These are phyloP conservation scores for Russula sp. DNA, from an alignment of 768 basidiomycete species.

Conservation along the genomic window DNA sequence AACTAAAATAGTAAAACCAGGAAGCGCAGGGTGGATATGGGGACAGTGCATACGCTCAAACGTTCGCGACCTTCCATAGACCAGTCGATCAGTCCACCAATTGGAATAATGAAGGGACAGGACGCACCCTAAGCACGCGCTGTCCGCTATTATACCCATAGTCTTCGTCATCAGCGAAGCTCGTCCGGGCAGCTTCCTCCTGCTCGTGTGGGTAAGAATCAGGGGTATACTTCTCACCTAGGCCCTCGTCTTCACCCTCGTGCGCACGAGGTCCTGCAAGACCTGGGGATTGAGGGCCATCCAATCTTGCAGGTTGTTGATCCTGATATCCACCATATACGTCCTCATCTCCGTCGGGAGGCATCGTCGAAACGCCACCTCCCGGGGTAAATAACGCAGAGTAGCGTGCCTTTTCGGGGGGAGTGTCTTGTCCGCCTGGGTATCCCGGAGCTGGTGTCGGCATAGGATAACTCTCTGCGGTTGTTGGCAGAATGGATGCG, in stretches of 20 bases:
- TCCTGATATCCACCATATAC: constrained; percentile 28
- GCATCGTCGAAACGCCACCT: constrained; percentile 3
- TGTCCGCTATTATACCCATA: constrained; percentile 29
- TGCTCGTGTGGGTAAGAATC: constrained; percentile 10
- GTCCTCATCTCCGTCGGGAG: constrained; percentile 23
- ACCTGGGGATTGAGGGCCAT: constrained; percentile 23
- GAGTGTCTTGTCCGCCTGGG: constrained; percentile 1
- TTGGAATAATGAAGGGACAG: background rate
- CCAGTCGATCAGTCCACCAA: background rate
- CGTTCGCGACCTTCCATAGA: constrained; percentile 16
- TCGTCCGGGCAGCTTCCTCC: constrained; percentile 26
- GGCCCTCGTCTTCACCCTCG: constrained; percentile 8
- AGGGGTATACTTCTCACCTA: background rate
- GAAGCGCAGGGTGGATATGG: background rate
- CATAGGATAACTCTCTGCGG: constrained; percentile 2
- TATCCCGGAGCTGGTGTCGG: constrained; percentile 6
- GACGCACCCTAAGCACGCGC: constrained; percentile 31
- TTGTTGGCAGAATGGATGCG: constrained; percentile 19
- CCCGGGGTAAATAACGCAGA: constrained; percentile 5
- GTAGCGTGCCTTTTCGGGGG: constrained; percentile 8
- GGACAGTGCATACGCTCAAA: background rate
- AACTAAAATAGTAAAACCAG: background rate
- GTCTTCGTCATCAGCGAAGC: constrained; percentile 33
- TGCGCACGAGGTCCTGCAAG: background rate
- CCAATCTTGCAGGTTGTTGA: background rate